These are phyloP conservation scores for Plantago coronopus DNA, from an alignment of 305 asterid genomes.

Conservation along the genomic window DNA sequence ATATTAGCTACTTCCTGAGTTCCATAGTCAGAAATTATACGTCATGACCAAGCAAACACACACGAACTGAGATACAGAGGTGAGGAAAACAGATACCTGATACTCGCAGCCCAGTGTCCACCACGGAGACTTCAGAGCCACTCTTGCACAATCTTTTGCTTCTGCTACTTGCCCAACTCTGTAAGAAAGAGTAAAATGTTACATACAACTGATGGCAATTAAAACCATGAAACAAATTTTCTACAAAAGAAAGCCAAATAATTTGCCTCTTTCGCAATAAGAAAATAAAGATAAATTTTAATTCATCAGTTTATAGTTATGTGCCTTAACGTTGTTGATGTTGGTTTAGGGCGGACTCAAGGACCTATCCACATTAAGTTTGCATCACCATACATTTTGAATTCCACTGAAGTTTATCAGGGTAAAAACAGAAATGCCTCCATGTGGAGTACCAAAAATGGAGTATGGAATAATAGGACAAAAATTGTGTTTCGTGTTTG, in stretches of 20 bases:
- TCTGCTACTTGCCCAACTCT: conserved; percentile 81
- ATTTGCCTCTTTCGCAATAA: background rate
- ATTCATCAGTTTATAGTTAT: too few species aligned
- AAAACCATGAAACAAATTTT: background rate
- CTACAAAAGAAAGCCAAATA: too few species aligned
- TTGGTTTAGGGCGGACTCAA: too few species aligned
- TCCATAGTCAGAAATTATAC: conserved; percentile 11
- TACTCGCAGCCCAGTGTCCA: conserved; percentile 94
- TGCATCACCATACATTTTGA: too few species aligned
- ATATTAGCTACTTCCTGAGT: conserved; percentile 77
- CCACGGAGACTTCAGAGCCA: conserved; percentile 95
- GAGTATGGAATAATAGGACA: too few species aligned
- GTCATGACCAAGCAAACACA: background rate
- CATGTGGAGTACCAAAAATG: too few species aligned
- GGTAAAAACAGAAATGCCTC: too few species aligned
- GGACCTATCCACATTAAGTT: too few species aligned
- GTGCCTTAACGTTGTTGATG: background rate
- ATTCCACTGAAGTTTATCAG: too few species aligned
- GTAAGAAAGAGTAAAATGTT: conserved; percentile 15
- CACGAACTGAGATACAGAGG: conserved; percentile 6
- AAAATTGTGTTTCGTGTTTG: too few species aligned
- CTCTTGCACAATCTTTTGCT: conserved; percentile 97
- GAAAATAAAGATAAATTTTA: background rate
- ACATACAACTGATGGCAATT: background rate
- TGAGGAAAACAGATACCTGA: conserved; percentile 40